Percentiles rank a stretch among this genome's conserved stretches.
These are phyloP conservation scores for Mentha longifolia DNA, from an alignment of 257 asterid species.

Conservation along the genomic window DNA sequence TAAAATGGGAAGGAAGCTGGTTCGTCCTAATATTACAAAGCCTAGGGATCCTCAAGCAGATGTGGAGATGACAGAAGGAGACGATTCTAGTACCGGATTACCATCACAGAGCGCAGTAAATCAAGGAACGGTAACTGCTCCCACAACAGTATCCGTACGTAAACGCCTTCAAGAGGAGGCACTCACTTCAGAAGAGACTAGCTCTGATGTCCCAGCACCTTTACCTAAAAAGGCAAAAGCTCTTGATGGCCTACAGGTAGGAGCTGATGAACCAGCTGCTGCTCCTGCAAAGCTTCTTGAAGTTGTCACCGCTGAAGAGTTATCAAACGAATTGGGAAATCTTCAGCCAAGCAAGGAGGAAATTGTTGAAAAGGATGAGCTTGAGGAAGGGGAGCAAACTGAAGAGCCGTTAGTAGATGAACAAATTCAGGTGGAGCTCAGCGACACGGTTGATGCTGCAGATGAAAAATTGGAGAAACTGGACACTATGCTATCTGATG, in stretches of 20 bases:
- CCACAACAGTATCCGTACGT: slow-evolving; percentile 46
- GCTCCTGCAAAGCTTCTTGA: slow-evolving; percentile 44
- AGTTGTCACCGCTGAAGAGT: slow-evolving; percentile 47
- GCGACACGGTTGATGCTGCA: slow-evolving; percentile 48
- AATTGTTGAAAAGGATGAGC: slow-evolving; percentile 50
- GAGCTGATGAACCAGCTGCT: slow-evolving; percentile 49
- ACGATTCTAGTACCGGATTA: slow-evolving; percentile 45
- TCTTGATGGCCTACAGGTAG: slow-evolving; percentile 55
- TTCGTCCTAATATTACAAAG: slow-evolving; percentile 82
- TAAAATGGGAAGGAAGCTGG: slow-evolving; percentile 73
- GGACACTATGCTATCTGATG: slow-evolving; percentile 47
- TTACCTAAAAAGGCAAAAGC: slow-evolving; percentile 61
- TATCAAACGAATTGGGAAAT: slow-evolving; percentile 51
- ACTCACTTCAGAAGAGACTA: slow-evolving; percentile 53
- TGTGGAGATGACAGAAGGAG: slow-evolving; percentile 75
- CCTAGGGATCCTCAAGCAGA: slow-evolving; percentile 82
- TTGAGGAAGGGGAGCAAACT: slow-evolving; percentile 52
- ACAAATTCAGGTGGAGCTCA: slow-evolving; percentile 49
- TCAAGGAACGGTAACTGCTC: slow-evolving; percentile 44
- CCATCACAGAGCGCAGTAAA: slow-evolving; percentile 49
- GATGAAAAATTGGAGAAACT: slow-evolving; percentile 53
- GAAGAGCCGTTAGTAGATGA: slow-evolving; percentile 52
- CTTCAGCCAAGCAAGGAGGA: slow-evolving; percentile 52
- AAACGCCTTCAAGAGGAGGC: slow-evolving; percentile 71
- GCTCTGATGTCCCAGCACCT: slow-evolving; percentile 56